These are phyloP conservation scores for fission yeast (Schizosaccharomyces pombe) DNA, from an alignment of 805 yeast genomes.

Conservation along the genomic window DNA sequence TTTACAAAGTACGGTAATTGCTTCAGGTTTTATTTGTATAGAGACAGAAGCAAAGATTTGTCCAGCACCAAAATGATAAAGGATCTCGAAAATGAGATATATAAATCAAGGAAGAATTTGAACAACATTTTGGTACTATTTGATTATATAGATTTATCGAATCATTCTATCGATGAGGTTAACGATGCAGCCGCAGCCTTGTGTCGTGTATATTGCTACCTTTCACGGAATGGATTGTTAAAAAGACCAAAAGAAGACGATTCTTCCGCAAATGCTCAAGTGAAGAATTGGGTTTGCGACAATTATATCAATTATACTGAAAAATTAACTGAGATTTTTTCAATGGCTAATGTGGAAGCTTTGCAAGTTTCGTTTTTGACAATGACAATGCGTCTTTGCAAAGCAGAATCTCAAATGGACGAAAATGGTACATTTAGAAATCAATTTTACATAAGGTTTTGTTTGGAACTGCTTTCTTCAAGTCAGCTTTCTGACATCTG, in stretches of 20 bases:
- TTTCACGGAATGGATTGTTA: slow-evolving; percentile 23
- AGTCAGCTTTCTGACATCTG: slow-evolving; percentile 20
- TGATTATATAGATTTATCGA: slow-evolving; percentile 16
- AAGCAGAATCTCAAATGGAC: slow-evolving; percentile 23
- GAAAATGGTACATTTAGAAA: not conserved
- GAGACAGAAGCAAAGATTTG: too few species aligned
- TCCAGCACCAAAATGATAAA: not conserved
- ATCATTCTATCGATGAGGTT: slow-evolving; percentile 6
- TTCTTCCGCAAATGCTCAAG: slow-evolving; percentile 18
- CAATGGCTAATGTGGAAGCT: slow-evolving; percentile 8
- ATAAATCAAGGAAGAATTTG: slow-evolving; percentile 24
- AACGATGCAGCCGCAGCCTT: slow-evolving; percentile 16
- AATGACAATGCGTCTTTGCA: slow-evolving; percentile 22
- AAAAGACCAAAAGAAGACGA: slow-evolving; percentile 16
- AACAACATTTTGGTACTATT: slow-evolving; percentile 31
- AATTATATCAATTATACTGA: slow-evolving; percentile 33
- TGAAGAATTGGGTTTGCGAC: slow-evolving; percentile 40
- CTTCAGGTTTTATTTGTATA: too few species aligned
- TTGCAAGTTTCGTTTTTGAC: slow-evolving; percentile 10
- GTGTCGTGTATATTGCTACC: slow-evolving; percentile 25
- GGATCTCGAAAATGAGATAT: slow-evolving; percentile 9
- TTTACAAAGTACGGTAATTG: too few species aligned
- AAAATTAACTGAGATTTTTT: slow-evolving; percentile 22
- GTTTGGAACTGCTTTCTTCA: slow-evolving; percentile 16
- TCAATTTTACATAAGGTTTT: slow-evolving; percentile 23